Conservation (phyloP, 2,329 filamentous ascomycete genomes). For the Mycocentrospora acerina region DNA sequence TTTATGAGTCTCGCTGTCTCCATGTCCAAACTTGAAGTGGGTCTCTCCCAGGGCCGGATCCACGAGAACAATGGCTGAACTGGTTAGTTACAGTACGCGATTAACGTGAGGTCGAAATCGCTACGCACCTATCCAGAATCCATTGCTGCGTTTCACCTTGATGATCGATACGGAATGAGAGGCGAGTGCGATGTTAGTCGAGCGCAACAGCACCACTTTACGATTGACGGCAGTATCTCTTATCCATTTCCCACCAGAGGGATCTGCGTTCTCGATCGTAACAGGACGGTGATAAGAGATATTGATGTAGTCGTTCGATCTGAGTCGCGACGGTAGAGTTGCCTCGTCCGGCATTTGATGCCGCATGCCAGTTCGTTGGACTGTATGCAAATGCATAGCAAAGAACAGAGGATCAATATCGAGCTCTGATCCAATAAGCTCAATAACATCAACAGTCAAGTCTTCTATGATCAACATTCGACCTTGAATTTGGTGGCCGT, state of each 20-base stretch:
- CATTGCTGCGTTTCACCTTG: slow-evolving; percentile 1
- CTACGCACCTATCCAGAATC: slow-evolving; percentile 11
- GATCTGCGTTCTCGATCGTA: not conserved
- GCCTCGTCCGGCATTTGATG: slow-evolving; percentile 15
- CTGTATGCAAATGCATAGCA: slow-evolving; percentile 41
- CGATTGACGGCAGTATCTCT: slow-evolving; percentile 9
- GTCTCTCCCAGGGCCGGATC: slow-evolving; percentile 12
- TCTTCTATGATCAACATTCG: slow-evolving; percentile 44
- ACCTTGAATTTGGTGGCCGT: slow-evolving; percentile 3
- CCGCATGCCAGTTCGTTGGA: slow-evolving; percentile 5
- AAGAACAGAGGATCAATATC: slow-evolving; percentile 51
- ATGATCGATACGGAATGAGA: slow-evolving; percentile 17
- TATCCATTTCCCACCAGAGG: not conserved
- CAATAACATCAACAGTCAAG: slow-evolving; percentile 47
- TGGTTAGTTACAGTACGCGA: not conserved
- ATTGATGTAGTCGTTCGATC: slow-evolving; percentile 6
- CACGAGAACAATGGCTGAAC: slow-evolving; percentile 11
- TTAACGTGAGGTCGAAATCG: not conserved
- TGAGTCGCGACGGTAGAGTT: slow-evolving; percentile 16
- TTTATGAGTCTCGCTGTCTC: not conserved
- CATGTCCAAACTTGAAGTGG: slow-evolving; percentile 1
- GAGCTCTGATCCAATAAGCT: slow-evolving; percentile 41
- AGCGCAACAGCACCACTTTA: slow-evolving; percentile 17
- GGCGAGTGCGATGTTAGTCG: slow-evolving; percentile 12
- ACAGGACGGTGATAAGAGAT: slow-evolving; percentile 15